Conservation (phyloP, 768 basidiomycete genomes). For the Boletellus ananiceps region DNA sequence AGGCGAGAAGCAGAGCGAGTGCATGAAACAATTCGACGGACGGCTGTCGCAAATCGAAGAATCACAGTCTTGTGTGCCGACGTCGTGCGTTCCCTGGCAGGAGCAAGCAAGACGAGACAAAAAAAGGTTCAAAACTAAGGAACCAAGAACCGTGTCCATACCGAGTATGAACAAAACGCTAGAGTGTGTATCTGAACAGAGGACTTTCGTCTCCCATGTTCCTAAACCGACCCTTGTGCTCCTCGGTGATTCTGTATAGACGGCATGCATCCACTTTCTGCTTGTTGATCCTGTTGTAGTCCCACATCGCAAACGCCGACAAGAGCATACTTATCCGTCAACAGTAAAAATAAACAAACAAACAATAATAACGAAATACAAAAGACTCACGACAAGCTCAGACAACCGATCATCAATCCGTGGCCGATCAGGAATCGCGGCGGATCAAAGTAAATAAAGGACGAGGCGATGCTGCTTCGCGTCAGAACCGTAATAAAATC, state of each 20-base stretch:
- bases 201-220: conserved; percentile 4
- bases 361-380: not conserved
- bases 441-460: not conserved
- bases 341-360: not conserved
- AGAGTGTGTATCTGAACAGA: conserved; percentile 4
- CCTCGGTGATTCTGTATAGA: conserved; percentile 1
- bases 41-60: too few species aligned
- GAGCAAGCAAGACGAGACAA: too few species aligned
- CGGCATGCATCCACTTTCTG: not conserved
- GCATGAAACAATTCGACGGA: too few species aligned
- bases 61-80: too few species aligned
- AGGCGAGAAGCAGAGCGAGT: too few species aligned
- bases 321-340: not conserved
- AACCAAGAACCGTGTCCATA: too few species aligned
- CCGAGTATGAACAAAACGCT: not conserved
- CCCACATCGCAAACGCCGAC: conserved; percentile 2
- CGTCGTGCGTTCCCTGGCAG: too few species aligned
- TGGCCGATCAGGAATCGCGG: not conserved
- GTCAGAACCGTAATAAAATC: not conserved
- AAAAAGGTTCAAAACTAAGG: too few species aligned
- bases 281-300: conserved; percentile 1
- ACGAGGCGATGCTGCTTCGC: not conserved
- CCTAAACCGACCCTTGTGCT: not conserved
- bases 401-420: not conserved
- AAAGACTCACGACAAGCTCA: not conserved